Percentiles rank a stretch among this genome's conserved stretches.
phyloP scores from a whole-genome alignment of 2,329 filamentous ascomycete genomes.

The Juglanconis sp. region DNA sequence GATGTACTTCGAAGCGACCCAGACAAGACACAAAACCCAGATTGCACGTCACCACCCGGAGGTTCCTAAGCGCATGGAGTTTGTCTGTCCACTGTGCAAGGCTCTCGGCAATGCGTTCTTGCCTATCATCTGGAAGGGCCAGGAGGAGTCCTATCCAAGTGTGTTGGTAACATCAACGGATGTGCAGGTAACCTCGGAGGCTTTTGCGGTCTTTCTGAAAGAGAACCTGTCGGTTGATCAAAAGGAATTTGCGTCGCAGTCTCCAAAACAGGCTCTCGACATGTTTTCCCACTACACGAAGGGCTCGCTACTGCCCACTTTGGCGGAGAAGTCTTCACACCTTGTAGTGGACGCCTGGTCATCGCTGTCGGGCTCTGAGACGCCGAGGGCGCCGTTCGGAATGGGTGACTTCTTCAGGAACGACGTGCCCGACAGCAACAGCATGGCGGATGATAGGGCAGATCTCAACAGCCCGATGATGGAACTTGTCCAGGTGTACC shows the following conservation, averaged over 20 bases:
- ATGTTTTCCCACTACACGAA: constrained; percentile 38
- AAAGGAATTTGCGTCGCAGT: background rate
- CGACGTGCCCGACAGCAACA: background rate
- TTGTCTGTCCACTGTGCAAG: constrained; percentile 95
- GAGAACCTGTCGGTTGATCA: constrained; percentile 12
- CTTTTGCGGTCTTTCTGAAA: constrained; percentile 64
- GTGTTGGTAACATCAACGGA: constrained; percentile 55
- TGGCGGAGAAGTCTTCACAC: constrained; percentile 37
- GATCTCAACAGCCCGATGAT: constrained; percentile 38
- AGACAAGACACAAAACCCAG: constrained; percentile 81
- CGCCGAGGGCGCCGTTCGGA: constrained; percentile 28
- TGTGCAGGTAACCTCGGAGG: constrained; percentile 22
- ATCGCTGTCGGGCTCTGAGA: constrained; percentile 24
- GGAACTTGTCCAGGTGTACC: constrained; percentile 60
- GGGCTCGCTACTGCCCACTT: constrained; percentile 34
- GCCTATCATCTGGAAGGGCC: constrained; percentile 91
- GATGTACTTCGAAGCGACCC: constrained; percentile 79
- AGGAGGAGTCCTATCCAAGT: constrained; percentile 79
- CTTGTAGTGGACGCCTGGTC: constrained; percentile 43
- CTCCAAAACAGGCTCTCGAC: constrained; percentile 23
- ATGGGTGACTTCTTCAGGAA: constrained; percentile 9
- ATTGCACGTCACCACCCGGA: constrained; percentile 95
- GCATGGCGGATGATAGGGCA: constrained; percentile 28
- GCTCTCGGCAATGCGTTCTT: constrained; percentile 92
- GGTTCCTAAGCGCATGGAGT: constrained; percentile 73